Percentiles rank a stretch among this genome's conserved stretches.
Conservation (phyloP, 306 rosid genomes). For the Rosa persica region DNA sequence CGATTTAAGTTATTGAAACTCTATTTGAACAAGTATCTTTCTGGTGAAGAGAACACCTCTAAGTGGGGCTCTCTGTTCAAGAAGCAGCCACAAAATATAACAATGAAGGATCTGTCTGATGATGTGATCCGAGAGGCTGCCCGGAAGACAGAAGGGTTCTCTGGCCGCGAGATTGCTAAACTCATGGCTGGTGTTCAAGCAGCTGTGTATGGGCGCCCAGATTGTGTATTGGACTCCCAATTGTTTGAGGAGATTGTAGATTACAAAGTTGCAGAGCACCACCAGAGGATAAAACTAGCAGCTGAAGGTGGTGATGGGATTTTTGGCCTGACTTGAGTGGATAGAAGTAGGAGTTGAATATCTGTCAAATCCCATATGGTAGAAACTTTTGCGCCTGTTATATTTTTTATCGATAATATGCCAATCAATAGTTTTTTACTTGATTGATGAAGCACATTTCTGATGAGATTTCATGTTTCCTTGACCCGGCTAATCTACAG, state of each 20-base stretch:
- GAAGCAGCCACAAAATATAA: conserved; percentile 64
- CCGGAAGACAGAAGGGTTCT: conserved; percentile 79
- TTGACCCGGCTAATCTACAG: background rate
- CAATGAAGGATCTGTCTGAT: conserved; percentile 58
- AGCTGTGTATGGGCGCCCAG: conserved; percentile 88
- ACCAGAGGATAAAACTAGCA: conserved; percentile 77
- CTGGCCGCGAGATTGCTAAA: conserved; percentile 98
- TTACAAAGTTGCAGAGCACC: conserved; percentile 89
- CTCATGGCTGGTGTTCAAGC: conserved; percentile 95
- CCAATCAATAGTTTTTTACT: background rate
- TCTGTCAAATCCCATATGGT: background rate
- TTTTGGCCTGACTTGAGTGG: conserved; percentile 3
- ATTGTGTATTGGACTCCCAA: conserved; percentile 78
- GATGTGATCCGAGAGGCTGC: conserved; percentile 81
- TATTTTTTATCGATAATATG: background rate
- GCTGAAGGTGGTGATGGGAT: conserved; percentile 63
- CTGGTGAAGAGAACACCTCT: conserved; percentile 47
- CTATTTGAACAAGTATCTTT: conserved; percentile 68
- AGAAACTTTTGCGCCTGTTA: conserved; percentile 4
- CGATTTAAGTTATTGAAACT: conserved; percentile 80
- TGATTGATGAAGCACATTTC: background rate
- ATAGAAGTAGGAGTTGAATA: conserved; percentile 4
- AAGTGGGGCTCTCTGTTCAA: conserved; percentile 39
- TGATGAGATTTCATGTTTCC: background rate
- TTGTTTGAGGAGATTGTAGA: conserved; percentile 78